Percentiles rank a stretch among this genome's conserved stretches.
These are phyloP conservation scores for Lunularia cruciata DNA, from an alignment of 225 moss, liverwort and hornwort species.

Conservation along the genomic window DNA sequence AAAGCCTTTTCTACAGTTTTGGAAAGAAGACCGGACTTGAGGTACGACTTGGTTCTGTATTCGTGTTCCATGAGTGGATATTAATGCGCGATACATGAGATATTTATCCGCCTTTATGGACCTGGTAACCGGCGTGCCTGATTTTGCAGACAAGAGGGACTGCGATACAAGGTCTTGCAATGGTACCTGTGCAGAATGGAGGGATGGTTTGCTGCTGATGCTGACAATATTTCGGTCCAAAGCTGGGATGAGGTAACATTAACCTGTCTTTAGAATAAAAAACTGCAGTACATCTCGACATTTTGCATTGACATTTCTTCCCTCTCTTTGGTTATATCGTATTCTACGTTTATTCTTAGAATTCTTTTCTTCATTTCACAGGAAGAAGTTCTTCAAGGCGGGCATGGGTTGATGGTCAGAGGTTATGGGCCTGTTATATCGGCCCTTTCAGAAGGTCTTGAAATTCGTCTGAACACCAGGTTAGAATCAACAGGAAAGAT, in stretches of 20 bases:
- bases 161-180: slow-evolving; percentile 88
- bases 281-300: too few relatives aligned
- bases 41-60: slow-evolving; percentile 38
- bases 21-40: slow-evolving; percentile 91
- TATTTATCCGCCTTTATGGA: too few relatives aligned
- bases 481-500: slow-evolving; percentile 35
- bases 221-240: slow-evolving; percentile 89
- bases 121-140: not conserved
- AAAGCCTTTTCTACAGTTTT: slow-evolving; percentile 73
- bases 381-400: slow-evolving; percentile 97
- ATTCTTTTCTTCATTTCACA: slow-evolving; percentile 24
- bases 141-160: slow-evolving; percentile 76
- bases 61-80: not conserved
- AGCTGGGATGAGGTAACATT: slow-evolving; percentile 91
- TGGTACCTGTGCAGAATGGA: slow-evolving; percentile 99
- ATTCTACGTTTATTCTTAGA: too few relatives aligned
- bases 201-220: slow-evolving; percentile 98
- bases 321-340: too few relatives aligned
- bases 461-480: slow-evolving; percentile 80
- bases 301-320: too few relatives aligned
- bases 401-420: slow-evolving; percentile 93
- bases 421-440: slow-evolving; percentile 86
- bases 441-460: slow-evolving; percentile 82
- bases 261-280: not conserved
- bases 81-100: too few relatives aligned